Percentiles rank a stretch among this genome's conserved stretches.
These are phyloP conservation scores for Cyphellophora attinorum DNA, from an alignment of 2,329 filamentous ascomycete species.

Conservation along the genomic window DNA sequence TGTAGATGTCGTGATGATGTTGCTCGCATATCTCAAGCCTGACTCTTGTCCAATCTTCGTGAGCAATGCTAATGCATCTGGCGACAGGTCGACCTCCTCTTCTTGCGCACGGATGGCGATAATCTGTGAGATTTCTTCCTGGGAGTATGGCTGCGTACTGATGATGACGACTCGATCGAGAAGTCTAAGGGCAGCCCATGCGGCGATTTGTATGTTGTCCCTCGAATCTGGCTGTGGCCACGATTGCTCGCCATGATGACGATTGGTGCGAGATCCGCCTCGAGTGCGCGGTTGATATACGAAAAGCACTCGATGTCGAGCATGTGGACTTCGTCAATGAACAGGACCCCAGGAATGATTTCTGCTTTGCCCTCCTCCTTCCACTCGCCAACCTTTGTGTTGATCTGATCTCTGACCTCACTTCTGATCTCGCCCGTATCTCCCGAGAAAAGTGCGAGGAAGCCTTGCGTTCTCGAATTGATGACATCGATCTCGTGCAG, in stretches of 20 bases:
- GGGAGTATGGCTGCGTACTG: constrained; percentile 74
- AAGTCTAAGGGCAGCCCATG: constrained; percentile 94
- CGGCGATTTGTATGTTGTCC: constrained; percentile 85
- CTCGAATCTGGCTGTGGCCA: constrained; percentile 81
- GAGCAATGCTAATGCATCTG: constrained; percentile 82
- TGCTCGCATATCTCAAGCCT: constrained; percentile 90
- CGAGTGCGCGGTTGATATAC: constrained; percentile 93
- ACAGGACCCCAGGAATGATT: constrained; percentile 92
- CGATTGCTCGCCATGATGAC: constrained; percentile 99
- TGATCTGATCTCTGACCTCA: constrained; percentile 97
- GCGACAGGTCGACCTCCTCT: constrained; percentile 84
- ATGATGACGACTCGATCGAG: constrained; percentile 94
- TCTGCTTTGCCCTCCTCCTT: constrained; percentile 98
- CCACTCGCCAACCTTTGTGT: constrained; percentile 98
- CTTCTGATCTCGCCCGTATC: constrained; percentile 97
- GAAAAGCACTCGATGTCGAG: constrained; percentile 98
- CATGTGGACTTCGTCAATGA: constrained; percentile 99
- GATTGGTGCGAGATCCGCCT: constrained; percentile 88
- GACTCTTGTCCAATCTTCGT: constrained; percentile 94
- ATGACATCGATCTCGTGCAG: constrained; percentile 99
- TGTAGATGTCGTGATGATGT: constrained; percentile 90
- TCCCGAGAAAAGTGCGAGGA: constrained; percentile 91
- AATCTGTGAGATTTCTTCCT: constrained; percentile 86
- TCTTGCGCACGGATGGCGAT: constrained; percentile 86
- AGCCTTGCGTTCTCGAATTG: constrained; percentile 97